These are phyloP conservation scores for Talaromyces marneffei DNA, from an alignment of 2,329 filamentous ascomycete genomes.

Conservation along the genomic window DNA sequence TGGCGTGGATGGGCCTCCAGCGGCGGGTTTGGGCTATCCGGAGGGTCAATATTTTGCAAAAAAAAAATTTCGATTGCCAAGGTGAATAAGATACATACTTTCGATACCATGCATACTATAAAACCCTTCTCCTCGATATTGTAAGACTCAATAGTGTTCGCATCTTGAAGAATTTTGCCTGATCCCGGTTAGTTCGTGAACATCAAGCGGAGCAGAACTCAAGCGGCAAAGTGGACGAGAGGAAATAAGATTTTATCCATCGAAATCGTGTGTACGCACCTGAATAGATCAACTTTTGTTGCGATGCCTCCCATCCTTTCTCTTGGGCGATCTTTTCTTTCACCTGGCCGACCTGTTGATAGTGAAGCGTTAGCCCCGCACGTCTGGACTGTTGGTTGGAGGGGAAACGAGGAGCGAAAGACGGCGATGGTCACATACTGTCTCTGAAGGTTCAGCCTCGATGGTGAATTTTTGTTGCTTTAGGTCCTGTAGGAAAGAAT, in stretches of 20 bases:
- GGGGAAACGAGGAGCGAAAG: conserved; percentile 8
- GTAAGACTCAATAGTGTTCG: conserved; percentile 91
- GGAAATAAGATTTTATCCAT: not conserved
- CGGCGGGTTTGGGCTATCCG: conserved; percentile 59
- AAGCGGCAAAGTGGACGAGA: not conserved
- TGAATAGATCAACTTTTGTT: conserved; percentile 96
- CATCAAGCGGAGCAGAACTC: not conserved
- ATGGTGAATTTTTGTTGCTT: conserved; percentile 98
- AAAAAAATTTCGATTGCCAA: no score
- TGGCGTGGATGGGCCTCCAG: conserved; percentile 36
- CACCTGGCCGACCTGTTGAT: conserved; percentile 69
- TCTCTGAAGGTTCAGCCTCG: conserved; percentile 87
- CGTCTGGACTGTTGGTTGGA: conserved; percentile 13
- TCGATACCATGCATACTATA: conserved; percentile 96
- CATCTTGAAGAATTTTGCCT: conserved; percentile 99
- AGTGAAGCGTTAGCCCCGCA: conserved; percentile 32
- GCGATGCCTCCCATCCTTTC: conserved; percentile 87
- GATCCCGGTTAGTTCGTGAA: conserved; percentile 11
- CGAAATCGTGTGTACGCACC: conserved; percentile 52
- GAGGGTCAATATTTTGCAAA: conserved; percentile 19
- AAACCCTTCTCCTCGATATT: conserved; percentile 99
- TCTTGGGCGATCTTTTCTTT: conserved; percentile 89
- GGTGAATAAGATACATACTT: conserved; percentile 55
- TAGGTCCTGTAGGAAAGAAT: conserved; percentile 62
- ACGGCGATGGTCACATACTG: conserved; percentile 54